phyloP scores from a whole-genome alignment of 2,329 filamentous ascomycete species.

The Chaetomiaceae sp. region DNA sequence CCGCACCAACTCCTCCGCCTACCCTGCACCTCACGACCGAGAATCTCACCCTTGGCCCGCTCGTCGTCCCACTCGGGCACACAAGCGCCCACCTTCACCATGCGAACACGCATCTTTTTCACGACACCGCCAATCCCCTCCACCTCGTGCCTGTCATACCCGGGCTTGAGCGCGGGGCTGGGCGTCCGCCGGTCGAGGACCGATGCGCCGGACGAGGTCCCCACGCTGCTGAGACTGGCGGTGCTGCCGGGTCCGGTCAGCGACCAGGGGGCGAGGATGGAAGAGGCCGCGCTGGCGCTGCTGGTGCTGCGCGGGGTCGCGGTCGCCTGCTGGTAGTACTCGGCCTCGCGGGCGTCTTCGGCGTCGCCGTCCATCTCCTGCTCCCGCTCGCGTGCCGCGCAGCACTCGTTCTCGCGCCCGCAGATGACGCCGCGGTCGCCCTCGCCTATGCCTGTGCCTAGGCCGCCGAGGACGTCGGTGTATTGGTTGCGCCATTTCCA shows the following conservation, averaged over 20 bases:
- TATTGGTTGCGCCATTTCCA: constrained; percentile 91
- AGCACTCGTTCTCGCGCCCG: constrained; percentile 70
- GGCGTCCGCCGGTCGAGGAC: constrained; percentile 36
- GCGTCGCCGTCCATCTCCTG: constrained; percentile 82
- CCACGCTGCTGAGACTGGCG: constrained; percentile 10
- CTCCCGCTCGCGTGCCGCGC: constrained; percentile 72
- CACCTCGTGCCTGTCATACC: constrained; percentile 83
- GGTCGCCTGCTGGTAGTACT: constrained; percentile 25
- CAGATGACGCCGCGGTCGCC: constrained; percentile 86
- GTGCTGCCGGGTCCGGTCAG: neutral
- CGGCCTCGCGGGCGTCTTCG: constrained; percentile 59
- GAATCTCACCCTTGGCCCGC: constrained; percentile 57
- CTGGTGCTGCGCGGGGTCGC: neutral
- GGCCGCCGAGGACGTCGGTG: constrained; percentile 70
- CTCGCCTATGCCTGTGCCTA: constrained; percentile 83
- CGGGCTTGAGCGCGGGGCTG: constrained; percentile 54
- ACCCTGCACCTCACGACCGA: constrained; percentile 67
- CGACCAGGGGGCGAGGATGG: constrained; percentile 21
- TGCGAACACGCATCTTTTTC: constrained; percentile 81
- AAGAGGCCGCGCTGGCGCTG: constrained; percentile 15
- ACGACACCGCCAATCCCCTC: constrained; percentile 85
- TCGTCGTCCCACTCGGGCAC: constrained; percentile 86
- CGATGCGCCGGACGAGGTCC: constrained; percentile 1
- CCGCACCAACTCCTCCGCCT: constrained; percentile 78
- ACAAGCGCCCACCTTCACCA: constrained; percentile 74